phyloP scores from a whole-genome alignment of 108 stramenopile genomes.

The Epithemia pelagica region DNA sequence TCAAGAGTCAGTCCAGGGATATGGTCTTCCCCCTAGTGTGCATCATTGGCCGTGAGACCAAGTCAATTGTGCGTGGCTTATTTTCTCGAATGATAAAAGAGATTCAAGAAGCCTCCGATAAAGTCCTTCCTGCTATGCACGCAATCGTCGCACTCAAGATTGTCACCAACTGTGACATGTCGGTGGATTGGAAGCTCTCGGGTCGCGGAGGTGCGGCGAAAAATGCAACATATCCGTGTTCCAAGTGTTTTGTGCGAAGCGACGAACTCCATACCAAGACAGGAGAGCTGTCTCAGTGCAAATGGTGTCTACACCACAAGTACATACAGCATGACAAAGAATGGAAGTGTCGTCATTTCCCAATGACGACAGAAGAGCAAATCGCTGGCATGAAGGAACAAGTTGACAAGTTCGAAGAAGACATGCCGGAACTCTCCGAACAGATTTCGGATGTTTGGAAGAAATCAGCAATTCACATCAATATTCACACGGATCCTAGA shows the following conservation, averaged over 20 bases:
- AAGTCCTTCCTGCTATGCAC: not conserved
- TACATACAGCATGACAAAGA: not conserved
- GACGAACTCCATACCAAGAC: not conserved
- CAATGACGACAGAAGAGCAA: not conserved
- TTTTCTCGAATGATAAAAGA: not conserved
- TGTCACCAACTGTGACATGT: not conserved
- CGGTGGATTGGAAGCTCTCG: not conserved
- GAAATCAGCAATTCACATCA: too few species aligned
- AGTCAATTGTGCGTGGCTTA: not conserved
- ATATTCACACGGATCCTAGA: not conserved
- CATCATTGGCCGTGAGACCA: not conserved
- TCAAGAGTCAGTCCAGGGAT: not conserved
- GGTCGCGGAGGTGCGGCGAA: too few species aligned
- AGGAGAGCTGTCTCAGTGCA: not conserved
- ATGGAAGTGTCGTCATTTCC: not conserved
- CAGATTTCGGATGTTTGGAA: not conserved
- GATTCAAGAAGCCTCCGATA: not conserved
- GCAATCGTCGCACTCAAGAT: not conserved
- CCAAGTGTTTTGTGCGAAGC: not conserved
- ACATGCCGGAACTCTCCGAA: not conserved
- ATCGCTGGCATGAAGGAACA: not conserved
- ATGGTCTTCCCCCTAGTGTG: not conserved
- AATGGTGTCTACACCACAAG: not conserved
- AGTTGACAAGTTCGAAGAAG: not conserved
- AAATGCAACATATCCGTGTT: not conserved